Conservation (phyloP, 1,284 basidiomycete genomes). For the Papiliotrema terrestris region DNA sequence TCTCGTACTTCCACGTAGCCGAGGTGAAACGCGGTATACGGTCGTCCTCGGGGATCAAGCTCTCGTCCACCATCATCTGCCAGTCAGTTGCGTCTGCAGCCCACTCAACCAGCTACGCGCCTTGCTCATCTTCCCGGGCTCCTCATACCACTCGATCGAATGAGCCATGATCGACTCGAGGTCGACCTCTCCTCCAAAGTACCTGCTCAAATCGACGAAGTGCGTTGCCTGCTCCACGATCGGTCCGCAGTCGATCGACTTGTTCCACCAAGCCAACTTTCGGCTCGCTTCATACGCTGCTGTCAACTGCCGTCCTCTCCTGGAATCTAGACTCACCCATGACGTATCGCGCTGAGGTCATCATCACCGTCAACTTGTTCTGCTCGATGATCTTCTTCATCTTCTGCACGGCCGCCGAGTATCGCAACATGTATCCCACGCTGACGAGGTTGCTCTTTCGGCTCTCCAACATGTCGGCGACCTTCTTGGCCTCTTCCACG, state of each 20-base stretch:
- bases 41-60: slow-evolving; percentile 26
- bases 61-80: slow-evolving; percentile 21
- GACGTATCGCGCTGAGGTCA: slow-evolving; percentile 82
- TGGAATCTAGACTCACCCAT: slow-evolving; percentile 14
- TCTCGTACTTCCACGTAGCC: slow-evolving; percentile 66
- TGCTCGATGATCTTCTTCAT: slow-evolving; percentile 91
- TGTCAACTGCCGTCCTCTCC: background rate
- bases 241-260: slow-evolving; percentile 67
- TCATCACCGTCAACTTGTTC: slow-evolving; percentile 87
- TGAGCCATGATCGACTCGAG: slow-evolving; percentile 73
- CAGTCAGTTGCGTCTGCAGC: background rate
- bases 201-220: slow-evolving; percentile 74
- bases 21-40: slow-evolving; percentile 37
- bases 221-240: slow-evolving; percentile 87
- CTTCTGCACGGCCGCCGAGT: slow-evolving; percentile 84
- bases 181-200: slow-evolving; percentile 93
- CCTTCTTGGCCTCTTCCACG: slow-evolving; percentile 52
- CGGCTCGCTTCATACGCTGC: slow-evolving; percentile 17
- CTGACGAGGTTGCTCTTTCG: slow-evolving; percentile 65
- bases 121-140: slow-evolving; percentile 67
- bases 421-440: slow-evolving; percentile 83
- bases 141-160: slow-evolving; percentile 80
- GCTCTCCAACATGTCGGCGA: slow-evolving; percentile 63
- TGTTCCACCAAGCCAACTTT: slow-evolving; percentile 76
- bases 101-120: background rate